A percentile compares a stretch with the other conserved stretches of the same genome.
Conservation (phyloP, 352 stramenopile genomes). For the Blastocystis sp. region DNA sequence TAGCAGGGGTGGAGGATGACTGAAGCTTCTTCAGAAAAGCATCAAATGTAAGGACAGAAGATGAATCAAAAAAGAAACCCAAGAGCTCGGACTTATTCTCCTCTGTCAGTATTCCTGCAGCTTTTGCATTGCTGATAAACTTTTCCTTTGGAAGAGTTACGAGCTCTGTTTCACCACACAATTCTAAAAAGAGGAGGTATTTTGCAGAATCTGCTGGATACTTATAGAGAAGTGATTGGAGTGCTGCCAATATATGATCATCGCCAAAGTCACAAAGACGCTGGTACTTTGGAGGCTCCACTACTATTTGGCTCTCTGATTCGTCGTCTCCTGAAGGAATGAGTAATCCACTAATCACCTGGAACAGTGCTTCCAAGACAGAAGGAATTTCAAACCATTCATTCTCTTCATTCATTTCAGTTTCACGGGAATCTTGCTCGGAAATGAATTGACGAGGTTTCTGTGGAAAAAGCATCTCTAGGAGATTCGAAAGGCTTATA, state of each 20-base stretch:
- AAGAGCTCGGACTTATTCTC: background rate
- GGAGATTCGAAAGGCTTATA: too few relatives aligned
- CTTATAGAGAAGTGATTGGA: background rate
- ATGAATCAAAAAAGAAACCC: conserved; percentile 9
- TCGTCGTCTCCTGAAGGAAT: background rate
- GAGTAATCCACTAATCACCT: background rate
- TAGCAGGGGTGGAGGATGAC: background rate
- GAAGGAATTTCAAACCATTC: background rate
- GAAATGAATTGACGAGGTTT: too few relatives aligned
- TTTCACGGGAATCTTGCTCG: too few relatives aligned
- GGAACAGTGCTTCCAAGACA: background rate
- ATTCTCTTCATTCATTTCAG: background rate
- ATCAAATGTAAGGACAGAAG: background rate
- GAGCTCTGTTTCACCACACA: background rate
- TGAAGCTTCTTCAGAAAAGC: background rate
- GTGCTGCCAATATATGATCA: background rate
- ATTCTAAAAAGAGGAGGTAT: background rate
- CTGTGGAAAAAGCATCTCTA: too few relatives aligned
- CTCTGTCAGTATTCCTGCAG: background rate
- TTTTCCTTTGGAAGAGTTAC: background rate
- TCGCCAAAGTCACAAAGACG: background rate
- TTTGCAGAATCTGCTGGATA: background rate
- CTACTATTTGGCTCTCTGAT: background rate
- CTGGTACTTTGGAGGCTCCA: background rate
- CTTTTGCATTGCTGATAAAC: background rate